A percentile compares a stretch with the other conserved stretches of the same genome.
These are phyloP conservation scores for Chloranthus sessilifolius DNA, from an alignment of 164 flowering plant genomes.

Conservation along the genomic window DNA sequence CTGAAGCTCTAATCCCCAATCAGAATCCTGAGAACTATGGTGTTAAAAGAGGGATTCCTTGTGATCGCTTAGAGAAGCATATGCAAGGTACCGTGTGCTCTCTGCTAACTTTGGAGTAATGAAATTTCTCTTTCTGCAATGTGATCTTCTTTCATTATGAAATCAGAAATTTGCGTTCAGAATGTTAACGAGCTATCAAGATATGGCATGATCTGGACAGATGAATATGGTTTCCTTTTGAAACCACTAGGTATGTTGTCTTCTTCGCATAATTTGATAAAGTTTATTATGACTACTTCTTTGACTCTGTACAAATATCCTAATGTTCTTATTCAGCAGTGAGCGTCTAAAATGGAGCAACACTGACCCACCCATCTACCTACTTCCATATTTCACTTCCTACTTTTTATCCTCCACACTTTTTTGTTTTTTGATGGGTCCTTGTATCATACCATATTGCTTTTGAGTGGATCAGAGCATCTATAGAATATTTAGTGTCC, in stretches of 20 bases:
- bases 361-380: too few species aligned
- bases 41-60: constrained; percentile 51
- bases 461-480: too few species aligned
- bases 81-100: constrained; percentile 55
- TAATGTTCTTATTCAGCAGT: too few species aligned
- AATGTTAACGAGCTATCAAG: constrained; percentile 71
- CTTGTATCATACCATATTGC: too few species aligned
- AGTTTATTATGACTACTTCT: too few species aligned
- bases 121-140: background rate
- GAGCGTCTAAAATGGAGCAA: too few species aligned
- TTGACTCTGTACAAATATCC: too few species aligned
- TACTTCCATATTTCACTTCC: too few species aligned
- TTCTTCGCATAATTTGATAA: too few species aligned
- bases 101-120: background rate
- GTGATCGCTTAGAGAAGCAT: constrained; percentile 60
- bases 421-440: too few species aligned
- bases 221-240: constrained; percentile 90
- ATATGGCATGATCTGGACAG: constrained; percentile 89
- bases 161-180: constrained; percentile 76
- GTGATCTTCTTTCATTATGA: constrained; percentile 9
- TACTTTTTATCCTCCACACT: too few species aligned
- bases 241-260: constrained; percentile 74
- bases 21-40: constrained; percentile 87
- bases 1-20: constrained; percentile 18
- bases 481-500: too few species aligned